Base-by-base conservation (phyloP, 768 basidiomycete species). In the Artomyces pyxidatus region DNA sequence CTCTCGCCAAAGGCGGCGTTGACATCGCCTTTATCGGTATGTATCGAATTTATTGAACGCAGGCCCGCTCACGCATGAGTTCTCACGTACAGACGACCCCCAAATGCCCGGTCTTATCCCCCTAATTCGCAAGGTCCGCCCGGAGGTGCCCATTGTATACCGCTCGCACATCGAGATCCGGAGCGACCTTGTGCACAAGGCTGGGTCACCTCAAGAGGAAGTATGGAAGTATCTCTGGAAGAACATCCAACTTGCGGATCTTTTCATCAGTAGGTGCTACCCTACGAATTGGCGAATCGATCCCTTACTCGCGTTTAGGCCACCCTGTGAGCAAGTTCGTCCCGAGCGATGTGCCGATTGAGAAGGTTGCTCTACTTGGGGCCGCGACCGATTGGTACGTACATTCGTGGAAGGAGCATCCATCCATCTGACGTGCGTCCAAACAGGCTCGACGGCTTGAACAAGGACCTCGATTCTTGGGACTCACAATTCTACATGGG, bases 191-290 rank as follows among this genome's bases (percentile, higher is more conserved):
- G 81, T 90, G 21, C 87, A 92, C 63, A 73, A 80, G 22, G 69
- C 80, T 21, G 85, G 83, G 26, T 91, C 90, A 11, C 87, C 89
- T 19, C 91, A 94, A 61, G 81, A 85, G 61, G 85, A 88, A 57
- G 91, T 94, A 16, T 97, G 93, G 92, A 78, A 93, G 59, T 97
- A 92, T 67, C 77, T 97, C 12, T 96, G 87, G 85, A 83, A 89
- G 58, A 92, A 88, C 66, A 91, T 97, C 60, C 76, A 90, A 62
- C 74, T 84, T 26, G 85, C 88, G 37, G 93, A 96, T 70, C 65
- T 94, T 60, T 96, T 95, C 71, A 85, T 95, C 78, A 81, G 85
- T 82, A 50, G 58, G 75, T 68, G 11, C 47, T 22, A 28, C n/a
- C 2, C 17, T 5, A 14, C 40, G 14, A 12, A 12, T 5, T 19